Evolutionary conservation across 73 alveolate genomes (phyloP).

Genomic region (Paraurostyla sp.): DNA sequence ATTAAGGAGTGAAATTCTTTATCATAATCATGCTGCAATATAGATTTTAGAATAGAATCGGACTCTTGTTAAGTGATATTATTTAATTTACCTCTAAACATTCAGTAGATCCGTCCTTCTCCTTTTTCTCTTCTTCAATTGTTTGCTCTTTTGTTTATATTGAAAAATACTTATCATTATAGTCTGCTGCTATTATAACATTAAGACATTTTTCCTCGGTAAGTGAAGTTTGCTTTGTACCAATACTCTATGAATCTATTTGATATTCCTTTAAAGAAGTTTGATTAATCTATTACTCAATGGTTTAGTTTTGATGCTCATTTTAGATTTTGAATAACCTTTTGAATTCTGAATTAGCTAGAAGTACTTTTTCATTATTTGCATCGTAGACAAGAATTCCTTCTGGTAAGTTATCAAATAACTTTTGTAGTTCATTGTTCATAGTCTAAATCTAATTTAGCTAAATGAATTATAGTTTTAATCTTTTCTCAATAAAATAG

Average conservation of each 20-base stretch:
- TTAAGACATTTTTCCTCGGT: too few relatives aligned
- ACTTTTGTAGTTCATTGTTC: background rate
- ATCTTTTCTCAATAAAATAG: background rate
- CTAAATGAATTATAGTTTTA: background rate
- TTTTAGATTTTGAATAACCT: background rate
- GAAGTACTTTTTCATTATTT: background rate
- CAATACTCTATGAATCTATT: background rate
- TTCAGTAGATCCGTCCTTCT: background rate
- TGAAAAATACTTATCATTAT: too few relatives aligned
- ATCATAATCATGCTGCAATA: background rate
- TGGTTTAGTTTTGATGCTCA: too few relatives aligned
- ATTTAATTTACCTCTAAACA: background rate
- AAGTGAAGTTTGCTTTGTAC: too few relatives aligned
- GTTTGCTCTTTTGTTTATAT: too few relatives aligned
- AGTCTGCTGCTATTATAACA: too few relatives aligned
- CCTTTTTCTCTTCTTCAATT: background rate
- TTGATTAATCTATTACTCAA: background rate
- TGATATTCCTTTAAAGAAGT: background rate
- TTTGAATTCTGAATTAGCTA: background rate
- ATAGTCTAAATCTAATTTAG: background rate
- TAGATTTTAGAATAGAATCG: background rate
- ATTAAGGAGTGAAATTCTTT: conserved; percentile 3
- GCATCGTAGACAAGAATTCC: conserved; percentile 12
- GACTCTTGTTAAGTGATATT: background rate
- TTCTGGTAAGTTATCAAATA: conserved; percentile 3